These are phyloP conservation scores for Lentinula raphanica DNA, from an alignment of 768 basidiomycete genomes.

Conservation along the genomic window DNA sequence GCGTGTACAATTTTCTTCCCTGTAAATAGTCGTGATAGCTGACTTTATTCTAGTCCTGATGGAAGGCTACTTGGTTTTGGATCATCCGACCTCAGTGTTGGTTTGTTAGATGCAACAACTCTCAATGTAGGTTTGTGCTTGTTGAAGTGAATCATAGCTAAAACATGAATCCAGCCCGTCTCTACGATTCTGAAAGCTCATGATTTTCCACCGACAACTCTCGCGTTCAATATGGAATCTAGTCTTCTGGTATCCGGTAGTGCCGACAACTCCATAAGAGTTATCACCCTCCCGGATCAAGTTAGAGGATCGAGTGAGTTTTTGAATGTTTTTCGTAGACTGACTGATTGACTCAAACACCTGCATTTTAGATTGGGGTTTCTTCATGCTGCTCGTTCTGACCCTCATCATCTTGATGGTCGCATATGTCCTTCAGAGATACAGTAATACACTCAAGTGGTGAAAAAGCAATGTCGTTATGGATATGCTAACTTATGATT, in stretches of 20 bases:
- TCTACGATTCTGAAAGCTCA: slow-evolving; percentile 89
- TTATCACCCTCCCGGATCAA: slow-evolving; percentile 65
- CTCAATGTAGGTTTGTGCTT: slow-evolving; percentile 47
- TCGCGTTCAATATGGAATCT: slow-evolving; percentile 82
- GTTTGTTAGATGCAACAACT: slow-evolving; percentile 74
- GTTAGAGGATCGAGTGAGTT: slow-evolving; percentile 48
- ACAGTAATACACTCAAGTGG: background rate
- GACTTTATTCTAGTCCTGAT: slow-evolving; percentile 47
- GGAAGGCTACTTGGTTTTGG: slow-evolving; percentile 84
- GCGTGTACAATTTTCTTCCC: slow-evolving; percentile 33
- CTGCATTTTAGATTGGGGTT: slow-evolving; percentile 29
- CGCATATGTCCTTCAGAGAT: slow-evolving; percentile 35
- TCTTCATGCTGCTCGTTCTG: slow-evolving; percentile 35
- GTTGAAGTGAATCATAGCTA: background rate
- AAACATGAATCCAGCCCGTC: slow-evolving; percentile 57
- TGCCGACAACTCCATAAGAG: slow-evolving; percentile 81
- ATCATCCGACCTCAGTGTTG: slow-evolving; percentile 79
- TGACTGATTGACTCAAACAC: slow-evolving; percentile 13
- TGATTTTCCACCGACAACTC: slow-evolving; percentile 86
- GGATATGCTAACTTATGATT: slow-evolving; percentile 6
- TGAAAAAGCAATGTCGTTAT: background rate
- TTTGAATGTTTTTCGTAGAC: slow-evolving; percentile 4
- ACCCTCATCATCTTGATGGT: slow-evolving; percentile 37
- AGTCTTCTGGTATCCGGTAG: slow-evolving; percentile 84
- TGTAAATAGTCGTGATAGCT: slow-evolving; percentile 6